Evolutionary conservation across 495 filamentous ascomycete genomes (phyloP).

Genomic region (Neurospora sp.): DNA sequence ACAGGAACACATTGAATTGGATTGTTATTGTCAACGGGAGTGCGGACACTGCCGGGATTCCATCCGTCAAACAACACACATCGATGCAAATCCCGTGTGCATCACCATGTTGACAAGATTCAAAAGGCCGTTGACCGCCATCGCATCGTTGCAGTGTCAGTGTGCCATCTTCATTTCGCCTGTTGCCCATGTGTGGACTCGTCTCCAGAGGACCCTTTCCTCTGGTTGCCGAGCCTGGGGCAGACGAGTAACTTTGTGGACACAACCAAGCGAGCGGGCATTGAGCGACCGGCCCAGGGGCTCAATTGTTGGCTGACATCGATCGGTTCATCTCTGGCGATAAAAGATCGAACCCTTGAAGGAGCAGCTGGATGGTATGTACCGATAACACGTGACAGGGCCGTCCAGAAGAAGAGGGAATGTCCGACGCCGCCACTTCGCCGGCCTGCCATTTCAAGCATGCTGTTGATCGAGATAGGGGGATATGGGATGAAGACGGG

Average conservation of each 20-base stretch:
- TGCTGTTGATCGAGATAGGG: not conserved
- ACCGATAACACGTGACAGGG: not conserved
- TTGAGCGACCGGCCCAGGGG: not conserved
- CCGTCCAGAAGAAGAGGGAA: not conserved
- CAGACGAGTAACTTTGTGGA: not conserved
- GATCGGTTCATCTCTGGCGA: not conserved
- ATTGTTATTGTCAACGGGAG: not conserved
- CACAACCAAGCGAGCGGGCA: not conserved
- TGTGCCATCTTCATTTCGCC: conserved; percentile 1
- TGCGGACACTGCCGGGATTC: not conserved
- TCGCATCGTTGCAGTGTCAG: not conserved
- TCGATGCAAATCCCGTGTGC: not conserved
- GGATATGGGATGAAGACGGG: not conserved
- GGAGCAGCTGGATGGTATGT: not conserved
- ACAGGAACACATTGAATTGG: not conserved
- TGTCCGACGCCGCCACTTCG: not conserved
- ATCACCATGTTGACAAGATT: not conserved
- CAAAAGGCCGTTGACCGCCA: not conserved
- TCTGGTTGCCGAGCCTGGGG: not conserved
- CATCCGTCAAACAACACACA: not conserved
- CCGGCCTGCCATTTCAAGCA: not conserved
- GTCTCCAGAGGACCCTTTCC: not conserved
- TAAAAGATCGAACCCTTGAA: not conserved
- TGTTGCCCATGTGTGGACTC: not conserved
- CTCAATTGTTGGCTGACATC: not conserved